Evolutionary conservation across 2,329 filamentous ascomycete genomes (phyloP), one percentile per base, ranked within the genome.

Genomic region (Sphaerulina vaccinii): DNA sequence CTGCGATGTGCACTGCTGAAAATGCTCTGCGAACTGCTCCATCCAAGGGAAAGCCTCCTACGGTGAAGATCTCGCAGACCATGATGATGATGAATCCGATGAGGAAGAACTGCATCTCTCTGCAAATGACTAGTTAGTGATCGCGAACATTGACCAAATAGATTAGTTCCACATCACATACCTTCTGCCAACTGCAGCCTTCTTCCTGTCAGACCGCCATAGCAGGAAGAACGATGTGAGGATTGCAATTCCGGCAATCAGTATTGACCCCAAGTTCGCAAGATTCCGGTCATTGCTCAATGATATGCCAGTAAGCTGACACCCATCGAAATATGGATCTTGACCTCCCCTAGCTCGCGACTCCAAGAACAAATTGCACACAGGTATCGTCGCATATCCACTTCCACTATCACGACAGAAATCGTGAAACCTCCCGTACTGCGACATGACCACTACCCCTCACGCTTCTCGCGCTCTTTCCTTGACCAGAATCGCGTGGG

Each of bases 61-160:
- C 84, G 0, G 90, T 91, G 74, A 99, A 96, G 65, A 99, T 96
- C 71, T 97, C 93, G 73, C 91, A 96, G 65, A 99, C 88, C 64
- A 88, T 84, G 55, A 97, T 84, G 52, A 97, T 73, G 51, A 95
- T 86, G 70, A 90, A 99, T 44, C 87, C 86, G 36, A 88, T 57
- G 44, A 99, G 81, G 74, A 99, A 97, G 27, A 96, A 66, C 78
- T 99, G 93, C 82, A 99, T 97, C 73, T 99, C 93, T 71, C 93
- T 49, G 37, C 7, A n/a, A 24, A 5, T 16, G 3, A 35, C 15
- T 7, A 16, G 19, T 95, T 15, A 49, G 45, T 22, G 13, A 24
- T 29, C 11, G 7, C 18, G n/a, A 2, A 11, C 8, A 0, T 13
- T 16, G 16, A n/a, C 13, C 29, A 15, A 32, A 1, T 1, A 33